Base-by-base conservation (phyloP, 768 basidiomycete species). In the Amanita subjunquillea region DNA sequence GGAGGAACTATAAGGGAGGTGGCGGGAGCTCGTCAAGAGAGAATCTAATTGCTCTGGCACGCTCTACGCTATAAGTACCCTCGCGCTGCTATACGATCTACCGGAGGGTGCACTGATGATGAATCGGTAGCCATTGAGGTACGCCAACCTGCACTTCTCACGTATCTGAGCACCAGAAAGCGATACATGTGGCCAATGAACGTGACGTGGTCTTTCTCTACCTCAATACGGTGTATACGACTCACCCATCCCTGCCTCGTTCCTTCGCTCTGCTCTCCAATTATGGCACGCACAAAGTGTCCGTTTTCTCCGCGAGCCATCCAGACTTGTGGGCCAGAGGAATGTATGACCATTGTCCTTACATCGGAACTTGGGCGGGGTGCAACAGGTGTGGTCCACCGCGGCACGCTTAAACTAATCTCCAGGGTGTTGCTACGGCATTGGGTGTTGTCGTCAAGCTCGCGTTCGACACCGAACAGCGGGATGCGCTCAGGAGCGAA, bases 361-460 rank as follows among this genome's bases (percentile, higher is more conserved):
- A 59, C 49, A 5, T 59, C 56, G n/a, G 58, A 59, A 55, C 57
- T 59, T 50, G 58, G 56, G 48, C 58, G 37, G 34, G 58, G 58
- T 17, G 56, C 58, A 49, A 59, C 17, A 17, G 17, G 17, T 1
- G 17, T 17, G 17, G 17, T 17, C 17, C 17, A 17, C 17, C 17
- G 17, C 17, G 17, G 17, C 17, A 17, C 17, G 17, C 17, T 17
- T 17, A 17, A 17, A 1, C 17, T 17, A 17, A 17, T 17, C 17
- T 17, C 17, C 17, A 17, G 17, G 17, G 17, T 17, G 17, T 17
- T 17, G 17, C 17, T 17, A 17, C 1, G 17, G 17, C 17, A 17
- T 17, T 17, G 17, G 17, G 1, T 17, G 17, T 17, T 17, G 17
- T 17, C 17, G 17, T 17, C 17, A 17, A 17, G 17, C 17, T 17